Evolutionary conservation across 1,139 yeast genomes (phyloP).

Genomic region (Magnusiomyces tetraspermus): DNA sequence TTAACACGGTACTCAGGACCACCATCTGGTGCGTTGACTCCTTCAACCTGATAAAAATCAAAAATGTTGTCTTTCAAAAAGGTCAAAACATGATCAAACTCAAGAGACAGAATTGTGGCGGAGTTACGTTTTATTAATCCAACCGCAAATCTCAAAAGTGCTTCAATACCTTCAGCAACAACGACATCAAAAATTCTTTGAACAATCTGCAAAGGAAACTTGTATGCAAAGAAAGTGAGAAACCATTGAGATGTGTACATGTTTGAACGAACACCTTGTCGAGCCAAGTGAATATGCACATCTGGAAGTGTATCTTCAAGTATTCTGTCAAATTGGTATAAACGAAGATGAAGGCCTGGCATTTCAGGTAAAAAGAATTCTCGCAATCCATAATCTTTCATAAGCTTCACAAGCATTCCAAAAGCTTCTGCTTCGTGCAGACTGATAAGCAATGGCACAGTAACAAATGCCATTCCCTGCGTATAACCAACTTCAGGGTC

Average conservation of each 20-base stretch:
- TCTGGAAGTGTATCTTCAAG: constrained; percentile 61
- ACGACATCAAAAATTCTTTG: constrained; percentile 75
- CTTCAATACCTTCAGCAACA: constrained; percentile 81
- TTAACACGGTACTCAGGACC: constrained; percentile 46
- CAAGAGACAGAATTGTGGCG: constrained; percentile 45
- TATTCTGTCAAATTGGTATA: constrained; percentile 83
- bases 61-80: constrained; percentile 74
- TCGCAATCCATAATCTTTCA: constrained; percentile 76
- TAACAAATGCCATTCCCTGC: constrained; percentile 92
- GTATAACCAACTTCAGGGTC: constrained; percentile 95
- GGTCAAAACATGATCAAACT: constrained; percentile 65
- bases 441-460: constrained; percentile 75
- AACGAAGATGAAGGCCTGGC: constrained; percentile 80
- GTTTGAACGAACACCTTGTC: constrained; percentile 78
- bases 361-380: constrained; percentile 75
- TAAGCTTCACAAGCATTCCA: constrained; percentile 65
- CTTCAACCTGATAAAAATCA: constrained; percentile 47
- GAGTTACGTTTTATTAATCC: constrained; percentile 67
- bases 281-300: constrained; percentile 62
- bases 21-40: constrained; percentile 8
- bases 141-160: constrained; percentile 69
- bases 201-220: constrained; percentile 78
- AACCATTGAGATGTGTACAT: constrained; percentile 98
- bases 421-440: constrained; percentile 79
- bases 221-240: constrained; percentile 85